Conservation (phyloP, 768 basidiomycete species). For the Chalciporus pseudorubinellus region DNA sequence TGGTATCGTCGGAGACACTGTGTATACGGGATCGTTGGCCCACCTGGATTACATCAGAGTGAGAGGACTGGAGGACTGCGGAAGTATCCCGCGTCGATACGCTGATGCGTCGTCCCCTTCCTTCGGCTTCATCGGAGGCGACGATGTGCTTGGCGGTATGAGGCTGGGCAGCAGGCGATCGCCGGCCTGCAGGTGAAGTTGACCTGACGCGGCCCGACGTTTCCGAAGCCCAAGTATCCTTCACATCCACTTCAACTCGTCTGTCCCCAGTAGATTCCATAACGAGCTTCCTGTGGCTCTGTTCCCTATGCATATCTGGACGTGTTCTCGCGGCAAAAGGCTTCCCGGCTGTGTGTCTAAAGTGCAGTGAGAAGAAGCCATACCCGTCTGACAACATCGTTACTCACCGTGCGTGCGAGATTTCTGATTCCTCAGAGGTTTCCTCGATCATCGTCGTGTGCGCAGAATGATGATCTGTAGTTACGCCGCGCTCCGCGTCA, state of each 20-base stretch:
- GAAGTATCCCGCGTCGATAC: background rate
- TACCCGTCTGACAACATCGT: background rate
- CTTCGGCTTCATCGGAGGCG: background rate
- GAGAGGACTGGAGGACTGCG: background rate
- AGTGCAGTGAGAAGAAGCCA: background rate
- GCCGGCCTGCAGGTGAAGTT: background rate
- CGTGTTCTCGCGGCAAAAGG: background rate
- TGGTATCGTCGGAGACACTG: background rate
- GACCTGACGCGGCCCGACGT: too few species aligned
- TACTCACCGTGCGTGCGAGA: constrained; percentile 6
- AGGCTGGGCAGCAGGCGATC: background rate
- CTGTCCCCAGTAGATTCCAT: too few species aligned
- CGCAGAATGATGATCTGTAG: background rate
- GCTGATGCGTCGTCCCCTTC: too few species aligned
- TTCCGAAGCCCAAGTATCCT: background rate
- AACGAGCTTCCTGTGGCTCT: background rate
- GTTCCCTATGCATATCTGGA: too few species aligned
- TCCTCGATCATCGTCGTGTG: background rate
- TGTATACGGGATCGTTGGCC: background rate
- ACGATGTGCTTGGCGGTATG: background rate
- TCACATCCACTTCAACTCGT: background rate
- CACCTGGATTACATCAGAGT: background rate
- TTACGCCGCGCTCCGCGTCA: background rate
- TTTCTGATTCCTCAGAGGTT: background rate
- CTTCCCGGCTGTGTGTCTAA: too few species aligned